Evolutionary conservation across 768 basidiomycete genomes (phyloP), one percentile per base, ranked within the genome.

Genomic region (Boletus tylopilopsis): DNA sequence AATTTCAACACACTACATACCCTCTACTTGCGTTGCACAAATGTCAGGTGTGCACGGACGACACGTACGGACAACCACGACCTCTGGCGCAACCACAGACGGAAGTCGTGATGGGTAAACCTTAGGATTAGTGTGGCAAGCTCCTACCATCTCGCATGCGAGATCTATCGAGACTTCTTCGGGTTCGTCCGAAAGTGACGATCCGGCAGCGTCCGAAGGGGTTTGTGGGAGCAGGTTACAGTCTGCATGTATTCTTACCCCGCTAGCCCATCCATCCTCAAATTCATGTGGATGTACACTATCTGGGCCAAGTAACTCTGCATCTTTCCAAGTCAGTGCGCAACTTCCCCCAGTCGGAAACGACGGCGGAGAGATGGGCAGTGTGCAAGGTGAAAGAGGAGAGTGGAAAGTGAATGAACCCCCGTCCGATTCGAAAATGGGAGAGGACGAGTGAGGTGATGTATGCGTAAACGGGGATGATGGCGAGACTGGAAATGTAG

Each of bases 21-120:
- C 85, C 76, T 87, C 85, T 47, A 85, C 68, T 59, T 84, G 79
- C 5, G 81, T 85, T 29, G 85, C 85, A 58, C 72, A 78, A 50
- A 88, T 78, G 27, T 79, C 69, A 40, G 84, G 84, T 9, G 66
- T 71, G 67, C 80, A 82, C 18, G 83, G 84, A 54, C 77, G 73
- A 56, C 81, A 81, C 41, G 86, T 85, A 62, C 75, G 78, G 30
- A 87, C 80, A 3, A 86, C 76, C 29, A 82, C 75, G 16, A 69
- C 63, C 33, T 74, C 55, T 42, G 63, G 32, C 11, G 15, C 54
- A 40, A 32, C 40, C 13, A 22, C 33, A 35, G 56, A 45, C 8
- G 59, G 30, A 11, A 40, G 41, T 18, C 39, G 43, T 13, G 27
- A 40, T 19, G 50, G 42, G 8, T 13, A 18, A 8, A 49, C 15